Evolutionary conservation across 1,284 basidiomycete species (phyloP), one percentile per base, ranked within the genome.

Genomic region (Stygiomarasmius scandens): DNA sequence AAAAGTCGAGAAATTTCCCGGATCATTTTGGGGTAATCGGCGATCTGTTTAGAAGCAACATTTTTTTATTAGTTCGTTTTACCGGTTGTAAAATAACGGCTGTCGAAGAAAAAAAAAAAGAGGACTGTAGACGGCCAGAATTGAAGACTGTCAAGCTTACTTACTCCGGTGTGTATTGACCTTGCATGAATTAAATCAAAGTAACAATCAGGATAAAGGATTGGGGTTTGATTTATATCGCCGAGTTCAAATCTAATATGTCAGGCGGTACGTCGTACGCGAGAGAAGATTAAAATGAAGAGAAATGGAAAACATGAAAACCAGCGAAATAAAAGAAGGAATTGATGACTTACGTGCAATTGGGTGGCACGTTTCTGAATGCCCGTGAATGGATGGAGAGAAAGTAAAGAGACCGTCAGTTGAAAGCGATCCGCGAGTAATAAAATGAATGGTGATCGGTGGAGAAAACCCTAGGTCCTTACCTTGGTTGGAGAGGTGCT

Each of bases 171-270:
- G 62, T 86, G 84, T 65, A 89, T 78, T 32, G 79, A 84, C 52
- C 86, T 81, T 41, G 84, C 85, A 65, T 89, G 86, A 46, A 89
- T 77, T 61, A 89, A 72, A 67, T 89, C 84, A 63, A 88, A 89
- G 51, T 83, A 76, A 43, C 71, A 74, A 64, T 80, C 78, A 27
- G 82, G 81, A 65, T 87, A 88, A 11, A 87, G 87, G 32, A 89
- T 74, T 47, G 72, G 78, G 63, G 73, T 71, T 54, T 79, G 75
- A 68, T 85, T 82, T 54, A 87, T 71, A 67, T 89, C 84, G 67
- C 82, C 88, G 9, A 88, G 74, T 63, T 89, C 87, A 64, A 88
- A 89, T 34, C 87, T 89, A 59, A 54, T 25, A 38, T 11, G 56
- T 46, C 54, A 36, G 29, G 48, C 48, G 36, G 34, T 22, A 41